Evolutionary conservation across 2,329 filamentous ascomycete species (phyloP).

Genomic region (Clonostachys sp.): DNA sequence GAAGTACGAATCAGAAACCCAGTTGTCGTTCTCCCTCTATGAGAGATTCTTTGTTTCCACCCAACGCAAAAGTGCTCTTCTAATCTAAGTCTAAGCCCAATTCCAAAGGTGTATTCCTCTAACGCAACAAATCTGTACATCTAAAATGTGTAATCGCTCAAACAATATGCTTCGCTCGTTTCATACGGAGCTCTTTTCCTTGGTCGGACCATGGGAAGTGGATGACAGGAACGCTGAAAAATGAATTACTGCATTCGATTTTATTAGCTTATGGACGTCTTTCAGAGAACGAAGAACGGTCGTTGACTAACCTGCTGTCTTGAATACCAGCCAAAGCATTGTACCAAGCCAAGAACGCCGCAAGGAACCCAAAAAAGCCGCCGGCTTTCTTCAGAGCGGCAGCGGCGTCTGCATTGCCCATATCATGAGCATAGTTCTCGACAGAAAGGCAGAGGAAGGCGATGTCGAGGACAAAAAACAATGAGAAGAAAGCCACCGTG

Average conservation of each 20-base stretch:
- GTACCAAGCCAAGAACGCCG: constrained; percentile 83
- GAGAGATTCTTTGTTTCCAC: no score
- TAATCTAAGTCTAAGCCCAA: no score
- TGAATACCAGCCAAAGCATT: constrained; percentile 79
- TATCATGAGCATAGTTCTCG: constrained; percentile 52
- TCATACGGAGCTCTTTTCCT: constrained; percentile 44
- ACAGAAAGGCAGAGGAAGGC: constrained; percentile 70
- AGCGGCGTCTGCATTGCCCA: constrained; percentile 40
- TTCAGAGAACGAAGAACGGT: neutral
- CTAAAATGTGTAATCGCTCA: no score
- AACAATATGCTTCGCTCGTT: no score
- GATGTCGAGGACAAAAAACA: constrained; percentile 74
- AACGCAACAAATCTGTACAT: no score
- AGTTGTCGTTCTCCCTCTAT: no score
- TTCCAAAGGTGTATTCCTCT: no score
- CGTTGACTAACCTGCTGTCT: constrained; percentile 54
- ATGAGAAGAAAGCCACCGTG: constrained; percentile 70
- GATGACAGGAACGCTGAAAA: constrained; percentile 87
- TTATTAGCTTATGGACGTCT: neutral
- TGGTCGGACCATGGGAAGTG: constrained; percentile 94
- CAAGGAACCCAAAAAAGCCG: constrained; percentile 74
- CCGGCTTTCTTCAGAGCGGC: constrained; percentile 60
- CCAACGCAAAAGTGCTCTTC: no score
- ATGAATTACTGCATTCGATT: constrained; percentile 52
- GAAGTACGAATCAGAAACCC: no score